These are phyloP conservation scores for Lactifluus subvellereus DNA, from an alignment of 768 basidiomycete species.

Conservation along the genomic window DNA sequence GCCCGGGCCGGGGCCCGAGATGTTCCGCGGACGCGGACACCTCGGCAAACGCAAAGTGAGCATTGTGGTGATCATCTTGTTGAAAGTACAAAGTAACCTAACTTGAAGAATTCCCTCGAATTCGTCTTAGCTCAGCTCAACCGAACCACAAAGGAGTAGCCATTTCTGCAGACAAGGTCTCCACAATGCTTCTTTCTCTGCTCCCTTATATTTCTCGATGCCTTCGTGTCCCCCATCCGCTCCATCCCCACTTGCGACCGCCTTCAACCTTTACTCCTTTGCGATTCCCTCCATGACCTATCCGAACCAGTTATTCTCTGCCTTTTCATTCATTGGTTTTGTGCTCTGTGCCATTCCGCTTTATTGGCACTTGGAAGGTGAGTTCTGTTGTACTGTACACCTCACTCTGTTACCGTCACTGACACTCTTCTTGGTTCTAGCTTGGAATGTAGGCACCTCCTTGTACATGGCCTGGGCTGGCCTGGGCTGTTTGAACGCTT, in stretches of 20 bases:
- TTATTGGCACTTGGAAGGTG: conserved; percentile 50
- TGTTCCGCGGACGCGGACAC: too few species aligned
- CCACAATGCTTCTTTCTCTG: not conserved
- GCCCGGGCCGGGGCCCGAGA: too few species aligned
- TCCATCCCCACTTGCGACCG: not conserved
- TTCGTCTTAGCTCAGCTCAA: not conserved
- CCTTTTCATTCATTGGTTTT: conserved; percentile 41
- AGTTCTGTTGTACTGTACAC: too few species aligned
- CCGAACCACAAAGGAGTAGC: not conserved
- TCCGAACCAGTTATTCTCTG: conserved; percentile 28
- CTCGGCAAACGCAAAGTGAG: too few species aligned
- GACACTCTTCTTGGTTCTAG: conserved; percentile 26
- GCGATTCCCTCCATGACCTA: not conserved
- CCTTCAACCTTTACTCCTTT: not conserved
- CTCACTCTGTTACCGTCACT: not conserved
- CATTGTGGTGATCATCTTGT: not conserved
- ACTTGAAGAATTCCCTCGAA: too few species aligned
- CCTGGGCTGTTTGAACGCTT: conserved; percentile 49
- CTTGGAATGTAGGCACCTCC: conserved; percentile 67
- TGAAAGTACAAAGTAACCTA: not conserved
- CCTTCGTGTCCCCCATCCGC: not conserved
- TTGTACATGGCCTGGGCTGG: conserved; percentile 65
- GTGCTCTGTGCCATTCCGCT: conserved; percentile 47
- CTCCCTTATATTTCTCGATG: not conserved
- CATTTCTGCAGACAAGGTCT: conserved; percentile 4